Percentiles rank a stretch among this genome's conserved stretches.
phyloP scores from a whole-genome alignment of 805 yeast species.

The Wickerhamiella shivajii region DNA sequence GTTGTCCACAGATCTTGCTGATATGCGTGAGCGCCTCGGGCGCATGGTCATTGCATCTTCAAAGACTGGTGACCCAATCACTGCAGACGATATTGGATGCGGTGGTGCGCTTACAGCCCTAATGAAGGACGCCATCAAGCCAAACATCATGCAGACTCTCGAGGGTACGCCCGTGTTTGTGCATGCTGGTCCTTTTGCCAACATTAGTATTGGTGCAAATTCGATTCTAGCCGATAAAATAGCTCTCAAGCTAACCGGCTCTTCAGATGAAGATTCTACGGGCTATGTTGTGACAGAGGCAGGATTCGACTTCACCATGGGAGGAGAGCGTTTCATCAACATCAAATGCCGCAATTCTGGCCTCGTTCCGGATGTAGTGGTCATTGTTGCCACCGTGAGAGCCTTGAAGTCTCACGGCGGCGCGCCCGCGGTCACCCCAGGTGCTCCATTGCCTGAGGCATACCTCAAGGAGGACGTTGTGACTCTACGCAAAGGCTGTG shows the following conservation, averaged over 20 bases:
- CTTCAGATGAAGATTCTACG: constrained; percentile 27
- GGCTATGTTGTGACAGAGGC: constrained; percentile 97
- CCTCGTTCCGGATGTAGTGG: constrained; percentile 74
- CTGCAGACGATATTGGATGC: constrained; percentile 88
- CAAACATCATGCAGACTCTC: constrained; percentile 90
- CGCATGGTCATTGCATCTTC: constrained; percentile 79
- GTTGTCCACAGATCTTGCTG: constrained; percentile 57
- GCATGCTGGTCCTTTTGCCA: constrained; percentile 97
- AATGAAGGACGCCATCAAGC: constrained; percentile 90
- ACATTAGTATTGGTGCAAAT: constrained; percentile 92
- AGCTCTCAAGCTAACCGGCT: constrained; percentile 80
- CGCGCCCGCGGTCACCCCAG: constrained; percentile 93
- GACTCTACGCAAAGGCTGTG: constrained; percentile 61
- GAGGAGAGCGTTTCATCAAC: constrained; percentile 93
- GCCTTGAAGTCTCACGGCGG: constrained; percentile 98
- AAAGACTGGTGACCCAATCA: constrained; percentile 60
- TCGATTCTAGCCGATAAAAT: constrained; percentile 87
- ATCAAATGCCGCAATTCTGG: constrained; percentile 92
- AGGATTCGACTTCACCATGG: constrained; percentile 98
- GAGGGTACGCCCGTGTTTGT: constrained; percentile 97
- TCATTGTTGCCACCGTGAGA: constrained; percentile 88
- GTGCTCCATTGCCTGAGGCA: constrained; percentile 68
- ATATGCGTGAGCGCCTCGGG: constrained; percentile 80
- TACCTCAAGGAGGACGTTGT: constrained; percentile 73
- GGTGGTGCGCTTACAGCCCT: constrained; percentile 94